Percentiles rank a stretch among this genome's conserved stretches.
Conservation (phyloP, 805 yeast genomes). For the Starmerella scarabaei region DNA sequence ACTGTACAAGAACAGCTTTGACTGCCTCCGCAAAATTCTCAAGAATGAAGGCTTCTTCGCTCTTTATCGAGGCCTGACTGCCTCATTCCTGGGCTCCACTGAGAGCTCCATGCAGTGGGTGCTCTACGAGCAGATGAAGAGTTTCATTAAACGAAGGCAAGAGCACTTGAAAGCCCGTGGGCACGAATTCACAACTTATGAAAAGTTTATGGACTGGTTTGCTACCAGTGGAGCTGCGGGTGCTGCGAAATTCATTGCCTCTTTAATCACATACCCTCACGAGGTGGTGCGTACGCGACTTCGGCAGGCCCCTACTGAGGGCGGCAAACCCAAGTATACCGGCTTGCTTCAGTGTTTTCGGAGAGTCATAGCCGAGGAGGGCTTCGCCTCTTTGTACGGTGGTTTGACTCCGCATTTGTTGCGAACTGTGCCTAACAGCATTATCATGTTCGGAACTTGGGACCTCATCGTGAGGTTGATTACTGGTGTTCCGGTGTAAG, state of each 20-base stretch:
- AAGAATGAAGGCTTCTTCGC: constrained; percentile 68
- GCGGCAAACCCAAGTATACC: constrained; percentile 74
- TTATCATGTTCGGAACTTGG: constrained; percentile 99
- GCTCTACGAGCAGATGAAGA: constrained; percentile 86
- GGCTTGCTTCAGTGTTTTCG: constrained; percentile 82
- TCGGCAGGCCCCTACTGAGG: constrained; percentile 80
- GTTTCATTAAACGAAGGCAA: constrained; percentile 33
- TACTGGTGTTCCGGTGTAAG: background rate
- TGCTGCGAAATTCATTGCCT: constrained; percentile 84
- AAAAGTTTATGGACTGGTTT: constrained; percentile 72
- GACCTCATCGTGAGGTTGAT: constrained; percentile 51
- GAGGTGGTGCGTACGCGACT: constrained; percentile 92
- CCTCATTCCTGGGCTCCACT: constrained; percentile 83
- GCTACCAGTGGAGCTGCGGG: constrained; percentile 98
- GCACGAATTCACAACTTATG: constrained; percentile 34
- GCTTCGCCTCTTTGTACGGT: constrained; percentile 85
- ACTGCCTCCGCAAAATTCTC: constrained; percentile 60
- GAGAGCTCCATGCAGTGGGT: constrained; percentile 96
- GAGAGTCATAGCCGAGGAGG: constrained; percentile 82
- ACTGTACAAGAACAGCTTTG: constrained; percentile 70
- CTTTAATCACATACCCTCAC: constrained; percentile 88
- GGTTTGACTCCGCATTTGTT: constrained; percentile 94
- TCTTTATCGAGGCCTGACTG: constrained; percentile 80
- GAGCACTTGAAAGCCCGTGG: constrained; percentile 30
- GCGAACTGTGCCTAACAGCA: constrained; percentile 94